A percentile compares a stretch with the other conserved stretches of the same genome.
These are phyloP conservation scores for Pleurotus tuoliensis DNA, from an alignment of 768 basidiomycete species.

Conservation along the genomic window DNA sequence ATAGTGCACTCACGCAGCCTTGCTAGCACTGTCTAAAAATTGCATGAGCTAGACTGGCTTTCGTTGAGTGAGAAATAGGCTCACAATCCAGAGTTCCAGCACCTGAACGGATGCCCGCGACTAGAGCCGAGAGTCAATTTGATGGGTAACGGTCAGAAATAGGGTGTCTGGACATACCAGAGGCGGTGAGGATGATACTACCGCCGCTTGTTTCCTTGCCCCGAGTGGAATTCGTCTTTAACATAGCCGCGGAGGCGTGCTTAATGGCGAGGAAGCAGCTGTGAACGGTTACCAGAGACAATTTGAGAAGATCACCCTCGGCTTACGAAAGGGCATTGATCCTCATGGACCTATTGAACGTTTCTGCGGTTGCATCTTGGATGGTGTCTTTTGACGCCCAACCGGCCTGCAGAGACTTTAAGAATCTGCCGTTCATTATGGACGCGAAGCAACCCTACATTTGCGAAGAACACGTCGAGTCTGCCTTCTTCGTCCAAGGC, in stretches of 20 bases:
- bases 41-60: conserved; percentile 7
- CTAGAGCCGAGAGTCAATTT: conserved; percentile 28
- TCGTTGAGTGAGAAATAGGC: conserved; percentile 19
- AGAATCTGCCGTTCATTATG: background rate
- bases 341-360: conserved; percentile 73
- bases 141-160: background rate
- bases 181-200: conserved; percentile 86
- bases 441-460: conserved; percentile 45
- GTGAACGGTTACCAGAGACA: background rate
- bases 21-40: conserved; percentile 78
- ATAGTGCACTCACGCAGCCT: conserved; percentile 70
- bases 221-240: conserved; percentile 53
- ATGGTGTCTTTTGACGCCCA: conserved; percentile 43
- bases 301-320: background rate
- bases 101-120: conserved; percentile 80
- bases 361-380: conserved; percentile 52
- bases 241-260: conserved; percentile 81
- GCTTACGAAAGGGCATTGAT: conserved; percentile 64
- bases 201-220: conserved; percentile 72
- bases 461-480: conserved; percentile 94
- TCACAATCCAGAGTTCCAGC: conserved; percentile 80
- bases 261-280: conserved; percentile 92
- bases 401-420: conserved; percentile 53
- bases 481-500: conserved; percentile 79
- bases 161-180: conserved; percentile 44